A percentile compares a stretch with the other conserved stretches of the same genome.
Conservation (phyloP, 805 yeast genomes). For the Ogataea nakhonphanomensis region DNA sequence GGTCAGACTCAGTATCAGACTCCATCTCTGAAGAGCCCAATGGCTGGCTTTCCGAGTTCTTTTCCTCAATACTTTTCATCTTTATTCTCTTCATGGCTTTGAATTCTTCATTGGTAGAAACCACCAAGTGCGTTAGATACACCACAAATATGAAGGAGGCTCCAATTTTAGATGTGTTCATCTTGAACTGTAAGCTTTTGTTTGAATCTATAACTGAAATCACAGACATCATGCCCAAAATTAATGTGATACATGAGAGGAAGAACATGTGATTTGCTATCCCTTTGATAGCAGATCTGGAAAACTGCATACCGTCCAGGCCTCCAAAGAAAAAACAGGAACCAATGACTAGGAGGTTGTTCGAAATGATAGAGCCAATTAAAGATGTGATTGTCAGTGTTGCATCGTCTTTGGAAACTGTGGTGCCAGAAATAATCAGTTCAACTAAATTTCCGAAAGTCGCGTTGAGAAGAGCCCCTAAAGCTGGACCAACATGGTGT, state of each 20-base stretch:
- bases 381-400: conserved; percentile 15
- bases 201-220: conserved; percentile 14
- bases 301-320: conserved; percentile 9
- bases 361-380: conserved; percentile 16
- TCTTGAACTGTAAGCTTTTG: conserved; percentile 11
- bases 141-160: conserved; percentile 14
- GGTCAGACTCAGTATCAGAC: conserved; percentile 10
- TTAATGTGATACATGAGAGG: conserved; percentile 7
- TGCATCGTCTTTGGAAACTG: conserved; percentile 18
- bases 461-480: conserved; percentile 16
- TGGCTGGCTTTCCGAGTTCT: conserved; percentile 2
- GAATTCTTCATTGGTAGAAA: conserved; percentile 16
- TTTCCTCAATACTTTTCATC: conserved; percentile 5
- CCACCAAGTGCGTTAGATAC: conserved; percentile 12
- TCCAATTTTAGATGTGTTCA: conserved; percentile 16
- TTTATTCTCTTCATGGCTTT: conserved; percentile 14
- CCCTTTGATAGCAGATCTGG: conserved; percentile 4
- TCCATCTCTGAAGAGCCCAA: conserved; percentile 9
- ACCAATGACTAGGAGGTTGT: conserved; percentile 16
- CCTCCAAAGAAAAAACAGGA: conserved; percentile 19
- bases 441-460: conserved; percentile 17
- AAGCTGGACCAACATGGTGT: conserved; percentile 17
- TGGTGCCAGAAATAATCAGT: conserved; percentile 16
- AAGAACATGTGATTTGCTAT: conserved; percentile 15
- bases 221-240: conserved; percentile 13